phyloP scores from a whole-genome alignment of 306 rosid genomes.

The Albizia julibrissin region DNA sequence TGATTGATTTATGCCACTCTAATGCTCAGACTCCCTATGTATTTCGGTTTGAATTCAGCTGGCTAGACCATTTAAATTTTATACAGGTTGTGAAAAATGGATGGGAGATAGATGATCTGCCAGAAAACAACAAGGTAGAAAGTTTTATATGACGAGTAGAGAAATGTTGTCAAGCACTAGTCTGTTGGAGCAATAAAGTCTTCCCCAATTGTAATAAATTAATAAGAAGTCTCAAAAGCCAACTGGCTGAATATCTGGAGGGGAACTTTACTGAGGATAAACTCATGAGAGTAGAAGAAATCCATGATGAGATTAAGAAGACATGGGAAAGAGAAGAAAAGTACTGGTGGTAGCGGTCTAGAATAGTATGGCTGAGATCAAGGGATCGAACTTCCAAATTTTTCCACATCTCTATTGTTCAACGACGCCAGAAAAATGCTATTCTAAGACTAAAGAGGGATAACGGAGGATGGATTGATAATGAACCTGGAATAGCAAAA shows the following conservation, averaged over 20 bases:
- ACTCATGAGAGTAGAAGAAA: rapidly evolving
- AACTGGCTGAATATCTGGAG: background rate
- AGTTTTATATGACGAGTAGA: no score
- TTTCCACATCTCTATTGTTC: background rate
- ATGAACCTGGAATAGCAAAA: rapidly evolving
- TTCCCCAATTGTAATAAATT: background rate
- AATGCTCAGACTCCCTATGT: no score
- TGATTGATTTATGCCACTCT: no score
- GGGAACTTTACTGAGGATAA: background rate
- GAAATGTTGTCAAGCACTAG: background rate
- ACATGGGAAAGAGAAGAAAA: background rate
- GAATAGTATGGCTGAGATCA: background rate
- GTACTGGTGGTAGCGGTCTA: background rate
- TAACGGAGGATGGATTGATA: background rate
- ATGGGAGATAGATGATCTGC: no score
- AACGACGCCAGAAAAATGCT: rapidly evolving
- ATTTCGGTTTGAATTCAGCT: no score
- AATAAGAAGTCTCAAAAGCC: rapidly evolving
- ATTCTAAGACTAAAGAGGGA: background rate
- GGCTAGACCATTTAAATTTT: no score
- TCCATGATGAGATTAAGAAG: background rate
- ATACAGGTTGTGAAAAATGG: no score
- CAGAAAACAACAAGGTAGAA: no score
- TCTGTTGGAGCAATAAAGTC: background rate
- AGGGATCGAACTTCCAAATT: background rate